Percentiles rank a stretch among this genome's conserved stretches.
Conservation (phyloP, 1,139 yeast genomes). For the Suhomyces wounanorum region DNA sequence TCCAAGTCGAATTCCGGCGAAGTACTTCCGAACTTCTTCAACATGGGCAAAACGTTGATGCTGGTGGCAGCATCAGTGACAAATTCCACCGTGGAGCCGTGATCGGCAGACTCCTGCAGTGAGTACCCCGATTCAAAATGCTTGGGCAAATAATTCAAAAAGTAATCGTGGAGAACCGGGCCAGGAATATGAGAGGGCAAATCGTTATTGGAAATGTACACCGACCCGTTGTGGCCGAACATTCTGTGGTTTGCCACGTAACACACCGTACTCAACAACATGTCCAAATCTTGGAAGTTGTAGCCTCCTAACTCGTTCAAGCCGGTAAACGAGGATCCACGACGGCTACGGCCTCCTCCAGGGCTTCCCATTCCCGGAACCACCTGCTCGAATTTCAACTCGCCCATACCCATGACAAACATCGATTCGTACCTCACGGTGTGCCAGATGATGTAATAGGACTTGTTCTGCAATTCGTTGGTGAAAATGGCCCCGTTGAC, state of each 20-base stretch:
- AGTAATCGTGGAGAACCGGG: conserved; percentile 42
- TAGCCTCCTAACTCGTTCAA: conserved; percentile 44
- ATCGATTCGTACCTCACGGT: conserved; percentile 23
- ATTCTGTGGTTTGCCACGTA: conserved; percentile 29
- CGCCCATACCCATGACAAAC: conserved; percentile 40
- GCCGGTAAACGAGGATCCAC: conserved; percentile 43
- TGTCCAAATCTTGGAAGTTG: conserved; percentile 46
- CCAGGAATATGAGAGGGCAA: conserved; percentile 39
- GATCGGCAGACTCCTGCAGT: conserved; percentile 9
- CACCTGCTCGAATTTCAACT: conserved; percentile 32
- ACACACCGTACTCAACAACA: conserved; percentile 37
- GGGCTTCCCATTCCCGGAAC: conserved; percentile 19
- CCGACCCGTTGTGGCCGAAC: conserved; percentile 15
- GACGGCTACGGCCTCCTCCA: conserved; percentile 22
- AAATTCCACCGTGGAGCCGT: conserved; percentile 24
- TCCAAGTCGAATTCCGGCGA: conserved; percentile 37
- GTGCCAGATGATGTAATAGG: conserved; percentile 41
- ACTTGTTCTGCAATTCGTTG: conserved; percentile 41
- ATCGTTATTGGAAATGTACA: conserved; percentile 33
- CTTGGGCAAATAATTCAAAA: conserved; percentile 36
- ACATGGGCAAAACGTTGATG: conserved; percentile 36
- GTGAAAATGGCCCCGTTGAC: conserved; percentile 44
- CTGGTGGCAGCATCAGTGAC: conserved; percentile 25
- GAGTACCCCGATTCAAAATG: conserved; percentile 19
- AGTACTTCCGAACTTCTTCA: conserved; percentile 33